phyloP scores from a whole-genome alignment of 345 rosid genomes.

The Syzygium aqueum region DNA sequence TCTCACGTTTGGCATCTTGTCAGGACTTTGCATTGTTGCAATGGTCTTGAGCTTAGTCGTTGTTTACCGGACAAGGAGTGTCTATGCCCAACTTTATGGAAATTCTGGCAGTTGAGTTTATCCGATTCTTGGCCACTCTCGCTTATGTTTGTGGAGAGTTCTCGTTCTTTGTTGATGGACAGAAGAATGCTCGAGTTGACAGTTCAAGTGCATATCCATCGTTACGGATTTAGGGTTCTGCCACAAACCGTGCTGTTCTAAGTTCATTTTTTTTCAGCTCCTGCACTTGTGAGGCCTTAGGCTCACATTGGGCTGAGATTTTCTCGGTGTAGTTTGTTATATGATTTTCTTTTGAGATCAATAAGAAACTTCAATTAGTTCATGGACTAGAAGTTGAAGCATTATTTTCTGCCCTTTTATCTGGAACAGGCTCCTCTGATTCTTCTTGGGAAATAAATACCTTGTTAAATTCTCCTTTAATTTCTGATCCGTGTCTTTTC shows the following conservation, averaged over 20 bases:
- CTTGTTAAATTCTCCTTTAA: background rate
- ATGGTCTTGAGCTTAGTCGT: conserved; percentile 45
- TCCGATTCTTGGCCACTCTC: background rate
- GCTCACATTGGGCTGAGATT: background rate
- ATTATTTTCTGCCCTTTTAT: background rate
- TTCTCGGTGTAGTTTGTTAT: background rate
- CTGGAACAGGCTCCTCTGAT: background rate
- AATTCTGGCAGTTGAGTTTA: conserved; percentile 17
- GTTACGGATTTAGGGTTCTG: background rate
- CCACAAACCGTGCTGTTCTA: background rate
- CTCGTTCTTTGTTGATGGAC: background rate
- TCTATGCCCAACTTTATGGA: conserved; percentile 53
- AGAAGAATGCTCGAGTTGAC: background rate
- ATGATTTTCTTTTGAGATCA: background rate
- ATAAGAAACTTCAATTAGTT: background rate
- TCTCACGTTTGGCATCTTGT: conserved; percentile 49
- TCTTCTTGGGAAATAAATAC: background rate
- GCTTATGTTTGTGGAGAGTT: background rate
- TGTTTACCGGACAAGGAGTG: conserved; percentile 52
- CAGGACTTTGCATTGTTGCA: conserved; percentile 48
- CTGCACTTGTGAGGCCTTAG: background rate
- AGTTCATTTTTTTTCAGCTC: background rate
- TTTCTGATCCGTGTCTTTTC: background rate
- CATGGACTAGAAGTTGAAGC: background rate
- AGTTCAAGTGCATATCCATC: background rate